Conservation (phyloP, 2,329 filamentous ascomycete genomes). For the Didymella keratinophila region DNA sequence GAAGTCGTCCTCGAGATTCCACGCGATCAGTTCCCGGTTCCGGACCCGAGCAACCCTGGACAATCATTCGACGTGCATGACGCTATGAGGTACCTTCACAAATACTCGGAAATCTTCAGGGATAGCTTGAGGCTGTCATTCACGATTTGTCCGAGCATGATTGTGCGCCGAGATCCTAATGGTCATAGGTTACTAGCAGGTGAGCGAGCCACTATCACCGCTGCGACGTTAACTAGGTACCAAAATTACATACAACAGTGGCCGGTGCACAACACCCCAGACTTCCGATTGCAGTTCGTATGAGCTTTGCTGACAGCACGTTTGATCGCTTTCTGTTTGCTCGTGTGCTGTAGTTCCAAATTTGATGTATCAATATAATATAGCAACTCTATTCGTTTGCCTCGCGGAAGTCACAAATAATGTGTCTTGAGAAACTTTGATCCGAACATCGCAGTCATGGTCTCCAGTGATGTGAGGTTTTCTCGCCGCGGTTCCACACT, state of each 20-base stretch:
- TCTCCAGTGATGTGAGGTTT: not conserved
- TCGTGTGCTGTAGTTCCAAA: too few relatives aligned
- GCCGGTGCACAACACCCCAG: too few relatives aligned
- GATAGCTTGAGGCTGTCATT: not conserved
- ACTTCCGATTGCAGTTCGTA: too few relatives aligned
- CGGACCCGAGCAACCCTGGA: not conserved
- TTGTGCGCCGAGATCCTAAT: too few relatives aligned
- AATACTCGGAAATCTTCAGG: not conserved
- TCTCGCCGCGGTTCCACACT: not conserved
- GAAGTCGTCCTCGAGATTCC: not conserved
- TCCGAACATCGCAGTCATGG: too few relatives aligned
- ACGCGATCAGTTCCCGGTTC: not conserved
- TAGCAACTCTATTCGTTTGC: too few relatives aligned
- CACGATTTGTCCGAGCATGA: not conserved
- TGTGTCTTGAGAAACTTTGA: too few relatives aligned
- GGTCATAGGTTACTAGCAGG: too few relatives aligned
- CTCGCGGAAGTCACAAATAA: too few relatives aligned
- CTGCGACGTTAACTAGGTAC: not conserved
- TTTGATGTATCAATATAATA: too few relatives aligned
- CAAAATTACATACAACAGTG: not conserved
- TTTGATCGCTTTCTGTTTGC: too few relatives aligned
- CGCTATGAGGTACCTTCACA: not conserved
- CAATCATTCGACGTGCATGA: not conserved
- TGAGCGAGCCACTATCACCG: not conserved
- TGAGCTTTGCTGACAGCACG: too few relatives aligned